phyloP scores from a whole-genome alignment of 495 filamentous ascomycete species.

The Cryomyces minteri region DNA sequence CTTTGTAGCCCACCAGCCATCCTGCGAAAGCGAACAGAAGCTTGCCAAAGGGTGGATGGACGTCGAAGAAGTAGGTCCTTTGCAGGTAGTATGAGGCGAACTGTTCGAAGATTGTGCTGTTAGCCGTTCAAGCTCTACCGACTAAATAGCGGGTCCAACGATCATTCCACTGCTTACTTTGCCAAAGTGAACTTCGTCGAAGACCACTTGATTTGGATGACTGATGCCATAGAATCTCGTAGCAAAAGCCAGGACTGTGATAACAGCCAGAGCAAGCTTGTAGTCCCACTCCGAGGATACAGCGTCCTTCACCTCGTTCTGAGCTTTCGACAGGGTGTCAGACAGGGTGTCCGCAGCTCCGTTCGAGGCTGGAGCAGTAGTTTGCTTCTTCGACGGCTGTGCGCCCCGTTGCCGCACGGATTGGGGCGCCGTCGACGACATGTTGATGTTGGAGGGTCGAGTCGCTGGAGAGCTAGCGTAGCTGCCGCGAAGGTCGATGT shows the following conservation, averaged over 20 bases:
- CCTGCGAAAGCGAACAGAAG: slow-evolving; percentile 84
- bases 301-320: slow-evolving; percentile 10
- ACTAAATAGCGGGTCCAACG: background rate
- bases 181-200: slow-evolving; percentile 98
- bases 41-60: slow-evolving; percentile 92
- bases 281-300: slow-evolving; percentile 56
- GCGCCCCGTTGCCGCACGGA: slow-evolving; percentile 1
- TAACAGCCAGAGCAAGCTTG: slow-evolving; percentile 55
- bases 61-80: slow-evolving; percentile 99
- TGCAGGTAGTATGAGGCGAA: slow-evolving; percentile 95
- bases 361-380: background rate
- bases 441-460: background rate
- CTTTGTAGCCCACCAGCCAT: slow-evolving; percentile 90
- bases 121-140: background rate
- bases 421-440: slow-evolving; percentile 1
- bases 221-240: slow-evolving; percentile 91
- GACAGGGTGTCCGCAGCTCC: background rate
- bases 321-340: slow-evolving; percentile 12
- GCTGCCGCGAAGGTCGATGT: too few species aligned
- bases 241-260: slow-evolving; percentile 70
- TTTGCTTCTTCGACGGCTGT: background rate
- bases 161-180: slow-evolving; percentile 43
- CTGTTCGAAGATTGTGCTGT: slow-evolving; percentile 23
- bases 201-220: slow-evolving; percentile 91
- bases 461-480: too few species aligned